Evolutionary conservation across 495 filamentous ascomycete species (phyloP).

Genomic region (Xylaria venustula): DNA sequence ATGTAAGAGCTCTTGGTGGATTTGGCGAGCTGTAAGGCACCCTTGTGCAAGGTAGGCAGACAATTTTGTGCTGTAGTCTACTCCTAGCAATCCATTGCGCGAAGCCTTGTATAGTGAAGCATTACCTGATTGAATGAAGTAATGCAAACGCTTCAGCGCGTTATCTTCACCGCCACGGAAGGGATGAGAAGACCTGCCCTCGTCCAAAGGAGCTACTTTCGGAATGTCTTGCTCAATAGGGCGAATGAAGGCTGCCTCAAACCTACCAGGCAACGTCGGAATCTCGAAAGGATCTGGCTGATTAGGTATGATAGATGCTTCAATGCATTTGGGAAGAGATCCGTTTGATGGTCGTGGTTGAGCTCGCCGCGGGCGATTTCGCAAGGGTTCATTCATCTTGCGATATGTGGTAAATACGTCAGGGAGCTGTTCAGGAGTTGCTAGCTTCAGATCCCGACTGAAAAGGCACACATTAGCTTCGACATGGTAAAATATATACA

Average conservation of each 20-base stretch:
- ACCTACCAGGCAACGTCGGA: conserved; percentile 48
- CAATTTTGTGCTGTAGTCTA: conserved; percentile 68
- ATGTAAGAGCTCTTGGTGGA: conserved; percentile 58
- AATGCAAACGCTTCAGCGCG: conserved; percentile 52
- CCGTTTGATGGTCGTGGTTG: conserved; percentile 43
- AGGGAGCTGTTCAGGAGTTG: conserved; percentile 51
- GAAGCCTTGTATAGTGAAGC: conserved; percentile 63
- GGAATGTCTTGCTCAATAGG: conserved; percentile 46
- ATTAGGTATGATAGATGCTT: conserved; percentile 42
- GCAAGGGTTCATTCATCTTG: conserved; percentile 64
- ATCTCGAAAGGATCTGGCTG: conserved; percentile 61
- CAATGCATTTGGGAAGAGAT: conserved; percentile 53
- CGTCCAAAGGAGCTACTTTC: conserved; percentile 41
- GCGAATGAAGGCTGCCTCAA: conserved; percentile 49
- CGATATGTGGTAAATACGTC: conserved; percentile 69
- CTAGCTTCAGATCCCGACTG: conserved; percentile 57
- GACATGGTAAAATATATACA: not conserved
- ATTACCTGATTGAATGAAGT: conserved; percentile 57
- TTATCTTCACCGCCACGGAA: conserved; percentile 64
- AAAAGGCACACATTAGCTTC: not conserved
- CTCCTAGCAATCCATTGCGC: conserved; percentile 64
- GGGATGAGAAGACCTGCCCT: conserved; percentile 56
- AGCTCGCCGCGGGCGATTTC: conserved; percentile 51
- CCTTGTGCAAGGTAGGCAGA: conserved; percentile 68
- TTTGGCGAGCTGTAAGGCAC: conserved; percentile 63